A percentile compares a stretch with the other conserved stretches of the same genome.
phyloP scores from a whole-genome alignment of 2,329 filamentous ascomycete genomes.

The Xylariaceae sp. region DNA sequence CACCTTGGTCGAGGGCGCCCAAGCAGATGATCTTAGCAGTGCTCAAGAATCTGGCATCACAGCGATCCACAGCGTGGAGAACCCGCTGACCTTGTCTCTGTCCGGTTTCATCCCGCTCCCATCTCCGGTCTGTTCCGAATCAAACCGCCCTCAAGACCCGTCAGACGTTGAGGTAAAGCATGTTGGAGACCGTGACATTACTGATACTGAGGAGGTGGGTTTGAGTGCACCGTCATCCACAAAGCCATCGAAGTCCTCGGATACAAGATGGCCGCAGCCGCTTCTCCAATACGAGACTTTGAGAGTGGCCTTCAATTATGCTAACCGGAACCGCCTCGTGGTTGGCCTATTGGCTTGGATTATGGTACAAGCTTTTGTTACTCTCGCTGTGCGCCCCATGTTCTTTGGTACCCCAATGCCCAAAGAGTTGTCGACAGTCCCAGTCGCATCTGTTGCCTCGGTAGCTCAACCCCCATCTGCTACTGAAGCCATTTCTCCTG shows the following conservation, averaged over 20 bases:
- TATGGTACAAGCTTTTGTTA: constrained; percentile 4
- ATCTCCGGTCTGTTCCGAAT: constrained; percentile 6
- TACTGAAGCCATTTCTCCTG: constrained; percentile 22
- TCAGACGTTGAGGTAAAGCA: background rate
- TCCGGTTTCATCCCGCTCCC: constrained; percentile 19
- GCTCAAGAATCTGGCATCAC: constrained; percentile 18
- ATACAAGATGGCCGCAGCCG: background rate
- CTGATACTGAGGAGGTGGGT: background rate
- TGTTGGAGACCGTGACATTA: background rate
- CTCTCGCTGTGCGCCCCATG: background rate
- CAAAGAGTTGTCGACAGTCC: constrained; percentile 30
- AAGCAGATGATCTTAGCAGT: constrained; percentile 11
- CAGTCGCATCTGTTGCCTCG: constrained; percentile 29
- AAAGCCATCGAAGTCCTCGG: background rate
- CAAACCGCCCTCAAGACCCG: background rate
- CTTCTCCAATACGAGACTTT: background rate
- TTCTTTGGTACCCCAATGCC: constrained; percentile 18
- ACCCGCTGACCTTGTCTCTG: constrained; percentile 31
- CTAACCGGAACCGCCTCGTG: constrained; percentile 17
- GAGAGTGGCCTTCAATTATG: constrained; percentile 3
- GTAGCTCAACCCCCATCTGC: constrained; percentile 22
- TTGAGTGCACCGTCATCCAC: background rate
- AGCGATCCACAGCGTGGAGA: constrained; percentile 32
- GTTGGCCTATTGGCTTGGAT: constrained; percentile 20
- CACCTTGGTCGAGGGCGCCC: constrained; percentile 19